These are phyloP conservation scores for Sinapis alba DNA, from an alignment of 441 rosid genomes.

Conservation along the genomic window DNA sequence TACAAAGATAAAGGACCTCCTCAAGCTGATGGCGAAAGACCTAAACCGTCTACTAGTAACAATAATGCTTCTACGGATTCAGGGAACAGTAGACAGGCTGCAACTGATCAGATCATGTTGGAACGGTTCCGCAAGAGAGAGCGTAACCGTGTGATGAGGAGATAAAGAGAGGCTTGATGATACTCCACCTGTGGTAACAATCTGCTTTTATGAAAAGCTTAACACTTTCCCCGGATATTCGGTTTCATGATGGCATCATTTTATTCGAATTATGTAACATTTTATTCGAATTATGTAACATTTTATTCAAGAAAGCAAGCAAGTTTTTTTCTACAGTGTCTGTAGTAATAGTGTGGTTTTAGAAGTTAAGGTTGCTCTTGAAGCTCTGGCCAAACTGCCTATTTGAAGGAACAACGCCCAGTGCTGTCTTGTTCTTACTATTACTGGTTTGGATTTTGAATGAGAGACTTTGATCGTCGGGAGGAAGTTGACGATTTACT, in stretches of 20 bases:
- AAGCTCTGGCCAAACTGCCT: constrained; percentile 79
- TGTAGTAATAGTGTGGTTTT: background rate
- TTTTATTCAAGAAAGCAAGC: constrained; percentile 12
- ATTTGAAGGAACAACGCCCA: constrained; percentile 49
- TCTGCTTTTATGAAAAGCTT: background rate
- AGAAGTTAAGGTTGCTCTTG: constrained; percentile 36
- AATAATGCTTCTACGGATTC: constrained; percentile 32
- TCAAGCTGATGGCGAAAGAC: background rate
- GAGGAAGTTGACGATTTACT: no score
- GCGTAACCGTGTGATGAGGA: constrained; percentile 64
- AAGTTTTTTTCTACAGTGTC: constrained; percentile 7
- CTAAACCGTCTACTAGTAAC: background rate
- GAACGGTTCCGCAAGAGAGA: constrained; percentile 92
- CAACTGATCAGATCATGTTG: constrained; percentile 89
- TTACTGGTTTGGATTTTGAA: constrained; percentile 55
- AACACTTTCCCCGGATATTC: constrained; percentile 11
- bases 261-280: constrained; percentile 17
- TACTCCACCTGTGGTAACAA: background rate
- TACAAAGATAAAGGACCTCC: background rate
- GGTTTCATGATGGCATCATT: no score
- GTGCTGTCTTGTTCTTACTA: constrained; percentile 44
- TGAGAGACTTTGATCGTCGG: constrained; percentile 72
- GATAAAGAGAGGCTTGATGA: constrained; percentile 47
- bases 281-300: constrained; percentile 19
- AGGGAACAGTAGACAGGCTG: constrained; percentile 83